Base-by-base conservation (phyloP, 331 rosid species). In the Stylosanthes scabra region DNA sequence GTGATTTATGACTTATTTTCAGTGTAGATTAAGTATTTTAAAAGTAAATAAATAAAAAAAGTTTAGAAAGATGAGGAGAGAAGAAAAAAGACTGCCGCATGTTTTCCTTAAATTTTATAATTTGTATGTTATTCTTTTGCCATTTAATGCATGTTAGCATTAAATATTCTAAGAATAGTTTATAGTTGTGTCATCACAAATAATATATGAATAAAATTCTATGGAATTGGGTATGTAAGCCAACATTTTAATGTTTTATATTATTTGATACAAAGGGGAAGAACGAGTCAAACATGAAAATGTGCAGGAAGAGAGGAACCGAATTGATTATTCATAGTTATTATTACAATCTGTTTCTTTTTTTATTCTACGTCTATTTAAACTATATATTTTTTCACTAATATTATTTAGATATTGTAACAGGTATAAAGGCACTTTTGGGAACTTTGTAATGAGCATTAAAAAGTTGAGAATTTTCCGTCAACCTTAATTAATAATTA, bases 221-320 rank as follows among this genome's bases (percentile, higher is more conserved):
- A 46, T 46, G 3, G 9, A 27, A 58, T 20, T 20, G 25, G 25
- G 25, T 20, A 20, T 28, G 41, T 28, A 58, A 5, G 40, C 63
- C n/a, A 57, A 57, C 16, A 57, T 56, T 20, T 25, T 27, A 57
- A 29, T 29, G 7, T 51, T 51, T 49, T 51, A 11, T 6, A 50
- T 50, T 1, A 6, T 5, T 6, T 1, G 7, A 7, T 41, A 5
- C 6, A 7, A 27, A 6, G 11, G 42, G 42, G 34, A 59, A 7
- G 64, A 29, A 31, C 29, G 9, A 59, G 64, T 59, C 42, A 59
- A 59, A 59, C 64, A 59, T 12, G 44, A 42, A 59, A 59, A 59
- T 11, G 11, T 29, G 15, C 8, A 1, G 14, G 63, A 58, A 28
- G 63, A 31, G 15, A 28, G 15, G 40, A 59, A 31, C 8, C 8